These are phyloP conservation scores for Zarea fungicola DNA, from an alignment of 2,329 filamentous ascomycete genomes.

Conservation along the genomic window DNA sequence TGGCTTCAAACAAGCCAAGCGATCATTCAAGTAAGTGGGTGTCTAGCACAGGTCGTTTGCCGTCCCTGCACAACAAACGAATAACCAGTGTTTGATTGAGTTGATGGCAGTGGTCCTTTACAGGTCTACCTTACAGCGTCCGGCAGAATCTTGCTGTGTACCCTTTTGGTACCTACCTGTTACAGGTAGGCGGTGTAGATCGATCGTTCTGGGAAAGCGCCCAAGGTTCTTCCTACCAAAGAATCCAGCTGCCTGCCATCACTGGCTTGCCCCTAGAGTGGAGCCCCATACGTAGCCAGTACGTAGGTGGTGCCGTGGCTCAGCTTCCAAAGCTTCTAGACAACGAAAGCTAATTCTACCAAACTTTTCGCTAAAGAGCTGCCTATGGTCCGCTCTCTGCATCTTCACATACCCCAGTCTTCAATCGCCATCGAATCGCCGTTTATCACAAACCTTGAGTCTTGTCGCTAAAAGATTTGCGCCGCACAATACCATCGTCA, in stretches of 20 bases:
- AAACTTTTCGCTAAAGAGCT: constrained; percentile 3
- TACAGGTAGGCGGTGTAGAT: constrained; percentile 9
- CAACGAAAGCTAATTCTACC: background rate
- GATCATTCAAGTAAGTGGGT: background rate
- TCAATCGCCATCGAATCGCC: background rate
- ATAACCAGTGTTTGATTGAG: background rate
- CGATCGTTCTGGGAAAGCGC: too few relatives aligned
- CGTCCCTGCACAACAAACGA: background rate
- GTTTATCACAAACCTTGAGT: too few relatives aligned
- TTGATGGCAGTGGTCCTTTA: background rate
- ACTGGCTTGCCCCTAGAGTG: constrained; percentile 2
- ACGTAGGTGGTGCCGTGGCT: background rate
- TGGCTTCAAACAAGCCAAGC: background rate
- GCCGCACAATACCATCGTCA: constrained; percentile 34
- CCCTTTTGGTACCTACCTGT: too few relatives aligned
- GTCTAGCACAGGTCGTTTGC: background rate
- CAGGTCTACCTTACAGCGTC: background rate
- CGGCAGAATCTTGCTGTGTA: constrained; percentile 12
- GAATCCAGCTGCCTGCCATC: too few relatives aligned
- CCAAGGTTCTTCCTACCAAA: too few relatives aligned
- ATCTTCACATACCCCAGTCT: background rate
- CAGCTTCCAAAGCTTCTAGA: constrained; percentile 6
- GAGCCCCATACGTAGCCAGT: constrained; percentile 7
- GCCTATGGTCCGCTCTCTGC: background rate
- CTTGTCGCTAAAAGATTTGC: background rate